These are phyloP conservation scores for Capsicum baccatum DNA, from an alignment of 257 asterid species.

Conservation along the genomic window DNA sequence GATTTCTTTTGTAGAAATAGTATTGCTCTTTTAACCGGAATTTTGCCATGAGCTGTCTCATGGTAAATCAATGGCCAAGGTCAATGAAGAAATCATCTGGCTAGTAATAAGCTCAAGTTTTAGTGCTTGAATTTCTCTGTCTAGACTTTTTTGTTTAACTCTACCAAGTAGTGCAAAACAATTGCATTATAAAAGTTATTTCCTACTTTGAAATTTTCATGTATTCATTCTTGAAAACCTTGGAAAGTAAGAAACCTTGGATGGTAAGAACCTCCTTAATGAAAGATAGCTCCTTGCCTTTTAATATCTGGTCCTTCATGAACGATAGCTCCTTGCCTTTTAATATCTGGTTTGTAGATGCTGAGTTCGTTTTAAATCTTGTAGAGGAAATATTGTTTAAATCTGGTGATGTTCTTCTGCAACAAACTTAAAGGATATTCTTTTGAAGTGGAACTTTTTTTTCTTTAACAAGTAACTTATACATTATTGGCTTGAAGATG, in stretches of 20 bases:
- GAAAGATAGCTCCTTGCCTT: neutral
- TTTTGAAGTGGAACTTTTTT: neutral
- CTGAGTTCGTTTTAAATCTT: conserved; percentile 24
- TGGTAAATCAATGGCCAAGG: neutral
- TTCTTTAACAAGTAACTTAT: conserved; percentile 6
- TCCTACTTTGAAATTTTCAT: conserved; percentile 9
- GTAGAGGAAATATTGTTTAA: neutral
- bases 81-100: neutral
- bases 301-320: neutral
- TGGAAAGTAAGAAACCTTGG: conserved; percentile 20
- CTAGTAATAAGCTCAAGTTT: neutral
- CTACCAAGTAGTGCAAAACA: neutral
- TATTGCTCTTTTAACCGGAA: neutral
- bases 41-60: neutral
- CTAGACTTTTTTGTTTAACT: conserved; percentile 6
- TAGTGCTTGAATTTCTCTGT: neutral
- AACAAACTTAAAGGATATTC: conserved; percentile 21
- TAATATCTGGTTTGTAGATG: neutral
- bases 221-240: neutral
- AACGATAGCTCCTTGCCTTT: neutral
- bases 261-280: conserved; percentile 18
- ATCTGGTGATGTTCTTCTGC: conserved; percentile 19
- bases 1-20: neutral
- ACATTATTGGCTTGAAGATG: neutral
- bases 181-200: neutral